These are phyloP conservation scores for Articulospora tetracladia DNA, from an alignment of 495 filamentous ascomycete species.

Conservation along the genomic window DNA sequence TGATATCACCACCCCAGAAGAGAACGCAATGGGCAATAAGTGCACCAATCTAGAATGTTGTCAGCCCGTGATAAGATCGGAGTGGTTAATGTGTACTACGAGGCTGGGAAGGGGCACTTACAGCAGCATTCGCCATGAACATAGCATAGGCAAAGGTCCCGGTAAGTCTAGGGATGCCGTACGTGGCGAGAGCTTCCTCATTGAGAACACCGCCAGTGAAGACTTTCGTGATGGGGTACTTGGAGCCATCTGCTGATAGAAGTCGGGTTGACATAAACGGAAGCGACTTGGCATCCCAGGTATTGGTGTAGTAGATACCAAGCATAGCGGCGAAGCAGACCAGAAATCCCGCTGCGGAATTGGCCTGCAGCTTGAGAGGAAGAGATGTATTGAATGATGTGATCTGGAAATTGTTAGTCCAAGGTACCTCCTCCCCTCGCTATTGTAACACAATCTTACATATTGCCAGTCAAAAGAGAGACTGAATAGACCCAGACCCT, in stretches of 20 bases:
- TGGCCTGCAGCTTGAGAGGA: conserved; percentile 13
- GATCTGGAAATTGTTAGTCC: conserved; percentile 4
- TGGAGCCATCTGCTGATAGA: conserved; percentile 36
- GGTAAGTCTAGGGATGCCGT: conserved; percentile 39
- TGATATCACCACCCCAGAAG: conserved; percentile 49
- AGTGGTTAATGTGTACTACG: conserved; percentile 28
- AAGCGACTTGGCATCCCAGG: conserved; percentile 42
- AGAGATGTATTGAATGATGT: conserved; percentile 16
- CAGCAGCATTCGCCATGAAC: conserved; percentile 38
- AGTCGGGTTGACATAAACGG: conserved; percentile 46
- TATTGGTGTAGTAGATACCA: conserved; percentile 38
- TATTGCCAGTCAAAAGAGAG: conserved; percentile 48
- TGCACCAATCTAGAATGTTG: conserved; percentile 39
- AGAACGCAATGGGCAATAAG: conserved; percentile 50
- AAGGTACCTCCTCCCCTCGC: background rate
- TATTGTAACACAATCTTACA: conserved; percentile 20
- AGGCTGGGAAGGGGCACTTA: conserved; percentile 32
- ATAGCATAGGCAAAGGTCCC: conserved; percentile 38
- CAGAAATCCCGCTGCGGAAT: conserved; percentile 2
- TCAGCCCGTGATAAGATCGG: conserved; percentile 32
- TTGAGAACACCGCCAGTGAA: conserved; percentile 36
- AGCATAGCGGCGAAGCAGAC: conserved; percentile 10
- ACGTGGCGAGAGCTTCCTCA: conserved; percentile 26
- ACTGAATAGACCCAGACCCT: conserved; percentile 35
- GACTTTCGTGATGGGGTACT: conserved; percentile 36